These are phyloP conservation scores for Colletotrichum acutatum DNA, from an alignment of 2,329 filamentous ascomycete species.

Conservation along the genomic window DNA sequence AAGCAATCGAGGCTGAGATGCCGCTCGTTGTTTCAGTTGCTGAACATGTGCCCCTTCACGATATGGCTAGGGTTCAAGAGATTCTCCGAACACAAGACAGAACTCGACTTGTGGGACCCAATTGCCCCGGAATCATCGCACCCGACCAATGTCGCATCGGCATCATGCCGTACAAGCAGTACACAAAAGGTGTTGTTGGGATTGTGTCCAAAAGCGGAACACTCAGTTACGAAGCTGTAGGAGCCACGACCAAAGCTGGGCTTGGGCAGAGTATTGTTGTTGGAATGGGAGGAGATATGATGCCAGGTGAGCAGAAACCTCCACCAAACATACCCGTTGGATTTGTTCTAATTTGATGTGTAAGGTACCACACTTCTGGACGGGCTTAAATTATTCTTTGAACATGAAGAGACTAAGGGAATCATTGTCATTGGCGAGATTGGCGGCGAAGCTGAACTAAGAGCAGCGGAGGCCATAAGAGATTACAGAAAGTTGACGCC, in stretches of 20 bases:
- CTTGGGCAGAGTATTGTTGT: conserved; percentile 82
- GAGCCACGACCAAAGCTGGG: conserved; percentile 77
- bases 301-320: conserved; percentile 64
- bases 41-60: conserved; percentile 82
- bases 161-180: conserved; percentile 55
- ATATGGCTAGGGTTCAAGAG: conserved; percentile 77
- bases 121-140: conserved; percentile 83
- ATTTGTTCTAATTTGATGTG: background rate
- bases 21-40: conserved; percentile 82
- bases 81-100: conserved; percentile 78
- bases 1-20: conserved; percentile 81
- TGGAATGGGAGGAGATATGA: conserved; percentile 80
- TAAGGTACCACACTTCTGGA: conserved; percentile 75
- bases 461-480: conserved; percentile 77
- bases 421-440: conserved; percentile 80
- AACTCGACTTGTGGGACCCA: conserved; percentile 81
- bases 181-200: conserved; percentile 71
- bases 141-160: conserved; percentile 70
- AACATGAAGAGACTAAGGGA: conserved; percentile 75
- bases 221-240: conserved; percentile 83
- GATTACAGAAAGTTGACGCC: conserved; percentile 67
- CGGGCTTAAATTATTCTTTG: conserved; percentile 73
- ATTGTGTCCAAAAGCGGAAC: conserved; percentile 86
- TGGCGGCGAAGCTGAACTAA: conserved; percentile 75
- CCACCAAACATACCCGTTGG: background rate